phyloP scores from a whole-genome alignment of 495 filamentous ascomycete genomes.

The Bathelium albidoporum region DNA sequence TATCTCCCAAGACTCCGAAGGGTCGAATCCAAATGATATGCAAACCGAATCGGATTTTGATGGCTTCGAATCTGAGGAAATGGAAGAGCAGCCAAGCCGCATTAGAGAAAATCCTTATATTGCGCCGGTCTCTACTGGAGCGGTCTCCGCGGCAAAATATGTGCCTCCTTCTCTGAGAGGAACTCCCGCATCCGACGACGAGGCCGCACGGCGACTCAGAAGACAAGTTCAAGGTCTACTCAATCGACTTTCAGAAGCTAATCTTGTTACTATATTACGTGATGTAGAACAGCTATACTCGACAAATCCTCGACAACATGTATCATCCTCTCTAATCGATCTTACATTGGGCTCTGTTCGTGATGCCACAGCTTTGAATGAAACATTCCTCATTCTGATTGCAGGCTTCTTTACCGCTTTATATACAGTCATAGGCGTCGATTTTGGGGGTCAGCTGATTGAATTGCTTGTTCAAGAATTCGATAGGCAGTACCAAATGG shows the following conservation, averaged over 20 bases:
- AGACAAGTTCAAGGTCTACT: conserved; percentile 78
- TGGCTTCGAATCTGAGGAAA: conserved; percentile 20
- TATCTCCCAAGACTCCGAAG: not conserved
- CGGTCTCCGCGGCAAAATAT: conserved; percentile 51
- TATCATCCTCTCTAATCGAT: conserved; percentile 66
- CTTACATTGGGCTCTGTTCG: conserved; percentile 64
- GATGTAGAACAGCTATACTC: conserved; percentile 78
- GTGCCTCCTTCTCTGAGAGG: conserved; percentile 77
- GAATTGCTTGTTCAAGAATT: conserved; percentile 67
- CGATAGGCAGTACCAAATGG: conserved; percentile 37
- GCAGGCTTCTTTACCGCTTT: conserved; percentile 82
- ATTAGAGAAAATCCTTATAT: conserved; percentile 53
- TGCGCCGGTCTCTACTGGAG: conserved; percentile 37
- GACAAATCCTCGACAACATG: conserved; percentile 67
- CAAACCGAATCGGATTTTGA: conserved; percentile 14
- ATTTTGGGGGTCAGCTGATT: conserved; percentile 76
- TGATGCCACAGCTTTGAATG: conserved; percentile 63
- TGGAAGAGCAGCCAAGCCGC: conserved; percentile 36
- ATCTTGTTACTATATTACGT: conserved; percentile 64
- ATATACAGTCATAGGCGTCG: conserved; percentile 75
- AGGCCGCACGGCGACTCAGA: conserved; percentile 57
- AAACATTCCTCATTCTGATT: conserved; percentile 83
- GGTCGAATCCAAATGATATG: not conserved
- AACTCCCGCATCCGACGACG: conserved; percentile 48
- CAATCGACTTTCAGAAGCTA: conserved; percentile 87